Conservation (phyloP, 2,329 filamentous ascomycete species). For the Gliomastix tumulicola region DNA sequence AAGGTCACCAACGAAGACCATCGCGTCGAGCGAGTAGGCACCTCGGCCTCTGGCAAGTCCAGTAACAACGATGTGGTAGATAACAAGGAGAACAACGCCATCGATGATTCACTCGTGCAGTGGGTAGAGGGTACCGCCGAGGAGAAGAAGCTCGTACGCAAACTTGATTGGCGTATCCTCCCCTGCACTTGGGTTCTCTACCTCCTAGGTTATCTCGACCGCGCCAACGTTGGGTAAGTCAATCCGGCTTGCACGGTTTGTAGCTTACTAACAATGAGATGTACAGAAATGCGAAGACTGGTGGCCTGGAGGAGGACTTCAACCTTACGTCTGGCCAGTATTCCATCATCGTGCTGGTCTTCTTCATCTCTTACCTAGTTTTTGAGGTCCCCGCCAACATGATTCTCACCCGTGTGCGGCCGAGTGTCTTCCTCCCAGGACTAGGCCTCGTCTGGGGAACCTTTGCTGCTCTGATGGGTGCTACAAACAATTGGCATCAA, state of each 20-base stretch:
- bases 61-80: not conserved
- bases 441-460: slow-evolving; percentile 14
- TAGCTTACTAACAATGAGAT: not conserved
- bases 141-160: slow-evolving; percentile 6
- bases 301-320: slow-evolving; percentile 12
- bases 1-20: not conserved
- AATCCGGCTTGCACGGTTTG: not conserved
- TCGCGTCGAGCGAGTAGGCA: not conserved
- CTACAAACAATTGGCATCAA: slow-evolving; percentile 12
- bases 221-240: slow-evolving; percentile 12
- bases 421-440: slow-evolving; percentile 12
- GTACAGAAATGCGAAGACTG: slow-evolving; percentile 12
- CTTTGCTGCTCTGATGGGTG: slow-evolving; percentile 12
- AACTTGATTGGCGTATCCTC: slow-evolving; percentile 7
- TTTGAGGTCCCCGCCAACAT: slow-evolving; percentile 7
- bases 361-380: slow-evolving; percentile 16
- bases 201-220: slow-evolving; percentile 11
- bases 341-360: slow-evolving; percentile 16
- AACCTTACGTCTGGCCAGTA: slow-evolving; percentile 12
- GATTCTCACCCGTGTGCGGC: slow-evolving; percentile 11
- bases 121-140: slow-evolving; percentile 4
- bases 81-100: too few relatives aligned
- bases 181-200: slow-evolving; percentile 14
- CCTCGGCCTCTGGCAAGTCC: slow-evolving; percentile 1
- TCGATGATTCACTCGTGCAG: too few relatives aligned